Conservation (phyloP, 1,284 basidiomycete species). For the Ceratobasidium sp. region DNA sequence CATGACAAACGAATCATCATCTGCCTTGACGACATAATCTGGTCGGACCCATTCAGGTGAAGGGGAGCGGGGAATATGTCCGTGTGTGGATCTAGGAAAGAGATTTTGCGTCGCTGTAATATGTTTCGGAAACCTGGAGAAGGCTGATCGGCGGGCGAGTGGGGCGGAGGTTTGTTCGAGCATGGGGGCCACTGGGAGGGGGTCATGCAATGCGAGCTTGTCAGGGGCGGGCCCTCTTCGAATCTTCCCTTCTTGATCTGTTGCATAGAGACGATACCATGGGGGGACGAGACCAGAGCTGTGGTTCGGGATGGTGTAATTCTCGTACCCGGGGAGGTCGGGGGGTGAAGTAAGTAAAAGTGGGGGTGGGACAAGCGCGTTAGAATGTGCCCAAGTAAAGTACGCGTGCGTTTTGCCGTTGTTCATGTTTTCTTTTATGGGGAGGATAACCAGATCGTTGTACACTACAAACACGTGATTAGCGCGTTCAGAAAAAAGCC, state of each 20-base stretch:
- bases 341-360: conserved; percentile 37
- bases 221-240: conserved; percentile 44
- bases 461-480: conserved; percentile 65
- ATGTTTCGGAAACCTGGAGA: conserved; percentile 26
- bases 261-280: conserved; percentile 29
- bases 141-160: conserved; percentile 45
- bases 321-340: conserved; percentile 14
- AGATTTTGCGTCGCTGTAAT: neutral
- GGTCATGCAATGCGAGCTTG: conserved; percentile 49
- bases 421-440: conserved; percentile 92
- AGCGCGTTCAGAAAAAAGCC: conserved; percentile 29
- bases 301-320: conserved; percentile 22
- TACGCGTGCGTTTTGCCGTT: conserved; percentile 85
- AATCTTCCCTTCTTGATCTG: conserved; percentile 8
- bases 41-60: conserved; percentile 73
- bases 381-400: conserved; percentile 89
- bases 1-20: conserved; percentile 95
- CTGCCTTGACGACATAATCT: conserved; percentile 91
- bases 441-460: conserved; percentile 89
- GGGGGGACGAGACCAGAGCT: conserved; percentile 33
- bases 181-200: conserved; percentile 38
- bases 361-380: conserved; percentile 90
- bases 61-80: conserved; percentile 57
- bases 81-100: conserved; percentile 62
- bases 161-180: conserved; percentile 42